Conservation (phyloP, 2,329 filamentous ascomycete species). For the Moelleriella libera region DNA sequence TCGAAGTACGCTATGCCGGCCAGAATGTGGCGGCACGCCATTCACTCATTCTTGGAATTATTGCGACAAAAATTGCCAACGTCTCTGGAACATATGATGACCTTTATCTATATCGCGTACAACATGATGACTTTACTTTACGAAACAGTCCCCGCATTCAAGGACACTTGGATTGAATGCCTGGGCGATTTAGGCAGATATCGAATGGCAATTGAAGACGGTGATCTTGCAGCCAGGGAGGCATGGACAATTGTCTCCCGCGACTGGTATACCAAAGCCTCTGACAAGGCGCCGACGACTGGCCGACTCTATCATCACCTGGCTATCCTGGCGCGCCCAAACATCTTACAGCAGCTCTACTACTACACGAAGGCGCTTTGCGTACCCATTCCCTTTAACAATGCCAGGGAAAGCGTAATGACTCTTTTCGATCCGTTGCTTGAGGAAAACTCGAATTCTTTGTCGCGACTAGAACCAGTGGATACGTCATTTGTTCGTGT, state of each 20-base stretch:
- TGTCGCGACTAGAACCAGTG: slow-evolving; percentile 19
- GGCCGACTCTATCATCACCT: slow-evolving; percentile 82
- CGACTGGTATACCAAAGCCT: slow-evolving; percentile 75
- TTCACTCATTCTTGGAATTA: slow-evolving; percentile 72
- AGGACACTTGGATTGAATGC: slow-evolving; percentile 89
- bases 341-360: slow-evolving; percentile 56
- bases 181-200: slow-evolving; percentile 77
- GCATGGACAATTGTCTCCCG: slow-evolving; percentile 69
- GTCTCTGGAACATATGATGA: slow-evolving; percentile 77
- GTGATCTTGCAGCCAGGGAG: slow-evolving; percentile 60
- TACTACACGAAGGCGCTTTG: slow-evolving; percentile 60
- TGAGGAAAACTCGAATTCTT: slow-evolving; percentile 12
- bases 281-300: slow-evolving; percentile 58
- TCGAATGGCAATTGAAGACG: slow-evolving; percentile 79
- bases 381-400: slow-evolving; percentile 50
- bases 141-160: slow-evolving; percentile 71
- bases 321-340: slow-evolving; percentile 61
- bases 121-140: slow-evolving; percentile 79
- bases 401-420: slow-evolving; percentile 55
- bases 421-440: slow-evolving; percentile 52
- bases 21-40: slow-evolving; percentile 87
- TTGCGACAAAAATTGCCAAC: slow-evolving; percentile 59
- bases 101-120: slow-evolving; percentile 81
- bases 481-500: slow-evolving; percentile 49
- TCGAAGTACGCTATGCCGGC: slow-evolving; percentile 84